These are phyloP conservation scores for Talaromyces borbonicus DNA, from an alignment of 495 filamentous ascomycete species.

Conservation along the genomic window DNA sequence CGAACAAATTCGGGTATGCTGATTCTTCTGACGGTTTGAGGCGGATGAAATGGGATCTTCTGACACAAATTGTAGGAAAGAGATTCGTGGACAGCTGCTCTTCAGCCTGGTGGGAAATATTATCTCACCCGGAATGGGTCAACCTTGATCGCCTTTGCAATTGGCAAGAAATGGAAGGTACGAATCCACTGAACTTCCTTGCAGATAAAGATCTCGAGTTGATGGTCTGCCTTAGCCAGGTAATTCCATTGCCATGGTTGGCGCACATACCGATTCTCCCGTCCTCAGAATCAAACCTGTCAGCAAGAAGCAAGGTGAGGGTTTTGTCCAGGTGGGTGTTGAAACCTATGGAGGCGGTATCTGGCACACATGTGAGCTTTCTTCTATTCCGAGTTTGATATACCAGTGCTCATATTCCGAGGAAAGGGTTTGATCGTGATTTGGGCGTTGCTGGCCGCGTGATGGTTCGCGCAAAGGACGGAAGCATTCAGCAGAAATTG, in stretches of 20 bases:
- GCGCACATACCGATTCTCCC: slow-evolving; percentile 93
- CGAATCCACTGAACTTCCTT: neutral
- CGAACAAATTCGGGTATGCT: slow-evolving; percentile 58
- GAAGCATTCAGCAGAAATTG: slow-evolving; percentile 70
- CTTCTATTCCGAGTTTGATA: slow-evolving; percentile 1
- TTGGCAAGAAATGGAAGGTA: slow-evolving; percentile 82
- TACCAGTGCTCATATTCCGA: neutral
- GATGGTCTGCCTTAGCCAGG: slow-evolving; percentile 46
- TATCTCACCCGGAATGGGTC: slow-evolving; percentile 92
- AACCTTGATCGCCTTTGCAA: slow-evolving; percentile 87
- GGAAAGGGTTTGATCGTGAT: slow-evolving; percentile 84
- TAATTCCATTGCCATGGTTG: slow-evolving; percentile 89
- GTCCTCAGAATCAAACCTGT: slow-evolving; percentile 86
- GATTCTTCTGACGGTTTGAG: neutral
- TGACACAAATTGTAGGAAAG: slow-evolving; percentile 49
- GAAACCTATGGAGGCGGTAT: slow-evolving; percentile 91
- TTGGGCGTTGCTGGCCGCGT: slow-evolving; percentile 82
- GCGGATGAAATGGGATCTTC: neutral
- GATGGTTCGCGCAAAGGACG: slow-evolving; percentile 65
- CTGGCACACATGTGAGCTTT: slow-evolving; percentile 54
- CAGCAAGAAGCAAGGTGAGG: slow-evolving; percentile 74
- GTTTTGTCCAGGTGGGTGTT: slow-evolving; percentile 92
- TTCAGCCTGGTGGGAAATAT: slow-evolving; percentile 87
- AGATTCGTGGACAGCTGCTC: slow-evolving; percentile 72
- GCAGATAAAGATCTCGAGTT: neutral